Percentiles rank a stretch among this genome's conserved stretches.
Evolutionary conservation across 2,329 filamentous ascomycete species (phyloP).

Genomic region (Endocalyx cinctus): DNA sequence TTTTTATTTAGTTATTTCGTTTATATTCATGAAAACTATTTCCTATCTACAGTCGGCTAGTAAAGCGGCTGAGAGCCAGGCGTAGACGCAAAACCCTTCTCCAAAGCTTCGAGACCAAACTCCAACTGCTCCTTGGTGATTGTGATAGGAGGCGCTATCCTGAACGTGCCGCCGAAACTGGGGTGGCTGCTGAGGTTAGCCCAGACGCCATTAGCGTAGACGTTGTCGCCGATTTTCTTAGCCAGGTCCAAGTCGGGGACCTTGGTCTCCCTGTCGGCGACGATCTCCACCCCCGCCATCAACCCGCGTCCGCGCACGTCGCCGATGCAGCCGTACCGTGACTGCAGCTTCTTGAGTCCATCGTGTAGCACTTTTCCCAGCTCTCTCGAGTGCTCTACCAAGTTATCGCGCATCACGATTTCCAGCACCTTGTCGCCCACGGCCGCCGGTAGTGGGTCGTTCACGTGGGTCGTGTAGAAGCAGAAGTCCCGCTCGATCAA

Average conservation of each 20-base stretch:
- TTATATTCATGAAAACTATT: too few relatives aligned
- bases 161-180: constrained; percentile 52
- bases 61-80: constrained; percentile 27
- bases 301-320: constrained; percentile 56
- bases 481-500: constrained; percentile 46
- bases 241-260: constrained; percentile 41
- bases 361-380: constrained; percentile 42
- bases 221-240: constrained; percentile 39
- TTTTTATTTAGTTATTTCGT: too few relatives aligned
- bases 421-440: constrained; percentile 59
- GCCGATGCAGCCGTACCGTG: constrained; percentile 56
- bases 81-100: constrained; percentile 45
- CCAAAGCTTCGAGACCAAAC: constrained; percentile 50
- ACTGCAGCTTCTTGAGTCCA: constrained; percentile 41
- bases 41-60: too few relatives aligned
- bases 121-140: constrained; percentile 46
- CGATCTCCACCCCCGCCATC: constrained; percentile 55
- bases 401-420: constrained; percentile 51
- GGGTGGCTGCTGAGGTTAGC: constrained; percentile 51
- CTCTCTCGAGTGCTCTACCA: constrained; percentile 40
- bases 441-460: constrained; percentile 56
- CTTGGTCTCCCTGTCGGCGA: constrained; percentile 45
- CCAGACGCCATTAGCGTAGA: constrained; percentile 49
- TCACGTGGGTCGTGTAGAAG: constrained; percentile 59
- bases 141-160: constrained; percentile 57